A percentile compares a stretch with the other conserved stretches of the same genome.
Evolutionary conservation across 805 yeast species (phyloP).

Genomic region (Hanseniaspora vineae): DNA sequence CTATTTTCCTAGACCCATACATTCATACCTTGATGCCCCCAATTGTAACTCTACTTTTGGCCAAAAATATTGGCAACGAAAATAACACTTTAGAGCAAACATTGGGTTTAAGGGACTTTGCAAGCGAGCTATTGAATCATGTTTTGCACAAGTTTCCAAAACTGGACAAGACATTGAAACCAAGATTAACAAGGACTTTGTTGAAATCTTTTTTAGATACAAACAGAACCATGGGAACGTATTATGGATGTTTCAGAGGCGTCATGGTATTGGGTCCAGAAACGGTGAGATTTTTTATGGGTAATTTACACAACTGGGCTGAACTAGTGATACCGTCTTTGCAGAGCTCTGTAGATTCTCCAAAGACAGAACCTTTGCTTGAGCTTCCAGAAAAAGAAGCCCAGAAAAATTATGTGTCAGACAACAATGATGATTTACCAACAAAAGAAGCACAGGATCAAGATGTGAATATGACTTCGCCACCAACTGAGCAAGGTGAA

Average conservation of each 20-base stretch:
- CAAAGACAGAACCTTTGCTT: slow-evolving; percentile 9
- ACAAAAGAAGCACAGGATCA: background rate
- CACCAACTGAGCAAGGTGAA: no score
- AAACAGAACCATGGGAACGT: slow-evolving; percentile 74
- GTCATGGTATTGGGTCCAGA: slow-evolving; percentile 75
- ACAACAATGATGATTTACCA: background rate
- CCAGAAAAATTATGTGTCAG: no score
- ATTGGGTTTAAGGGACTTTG: slow-evolving; percentile 70
- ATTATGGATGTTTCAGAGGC: slow-evolving; percentile 84
- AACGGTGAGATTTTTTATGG: slow-evolving; percentile 73
- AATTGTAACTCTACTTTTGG: slow-evolving; percentile 74
- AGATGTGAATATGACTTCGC: slow-evolving; percentile 2
- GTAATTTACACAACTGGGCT: slow-evolving; percentile 76
- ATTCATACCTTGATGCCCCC: slow-evolving; percentile 97
- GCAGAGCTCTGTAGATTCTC: background rate
- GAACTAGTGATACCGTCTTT: slow-evolving; percentile 32
- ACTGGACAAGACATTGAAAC: slow-evolving; percentile 77
- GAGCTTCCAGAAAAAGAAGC: background rate
- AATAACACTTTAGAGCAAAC: slow-evolving; percentile 27
- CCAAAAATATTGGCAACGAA: slow-evolving; percentile 62
- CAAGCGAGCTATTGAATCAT: slow-evolving; percentile 69
- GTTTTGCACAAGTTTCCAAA: slow-evolving; percentile 73
- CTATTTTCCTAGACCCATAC: slow-evolving; percentile 86
- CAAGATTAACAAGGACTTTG: slow-evolving; percentile 86
- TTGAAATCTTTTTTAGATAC: slow-evolving; percentile 82